phyloP scores from a whole-genome alignment of 441 rosid genomes.

The Corymbia calophylla region DNA sequence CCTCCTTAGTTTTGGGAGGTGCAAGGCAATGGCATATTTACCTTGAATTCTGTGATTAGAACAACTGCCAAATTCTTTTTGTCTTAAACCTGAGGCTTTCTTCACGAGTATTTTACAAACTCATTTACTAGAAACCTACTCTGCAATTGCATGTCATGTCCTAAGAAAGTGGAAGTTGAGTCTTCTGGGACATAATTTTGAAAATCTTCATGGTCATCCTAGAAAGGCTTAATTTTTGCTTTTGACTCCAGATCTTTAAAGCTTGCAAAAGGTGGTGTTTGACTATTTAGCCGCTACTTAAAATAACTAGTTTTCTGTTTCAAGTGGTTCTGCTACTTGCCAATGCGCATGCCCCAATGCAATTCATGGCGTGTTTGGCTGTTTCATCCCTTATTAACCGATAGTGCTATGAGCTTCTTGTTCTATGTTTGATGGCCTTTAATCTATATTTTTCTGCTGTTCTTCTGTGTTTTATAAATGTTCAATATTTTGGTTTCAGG shows the following conservation, averaged over 20 bases:
- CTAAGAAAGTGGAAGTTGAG: not conserved
- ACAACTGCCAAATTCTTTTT: not conserved
- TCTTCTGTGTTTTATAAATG: not conserved
- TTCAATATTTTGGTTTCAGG: not conserved
- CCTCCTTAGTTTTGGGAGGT: not conserved
- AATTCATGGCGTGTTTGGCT: not conserved
- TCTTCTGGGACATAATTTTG: not conserved
- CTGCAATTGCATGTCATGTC: not conserved
- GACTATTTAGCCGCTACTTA: not conserved
- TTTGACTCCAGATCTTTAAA: not conserved
- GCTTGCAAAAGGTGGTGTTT: not conserved
- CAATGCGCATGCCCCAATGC: not conserved
- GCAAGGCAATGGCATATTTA: not conserved
- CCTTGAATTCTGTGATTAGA: not conserved
- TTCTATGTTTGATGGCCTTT: not conserved
- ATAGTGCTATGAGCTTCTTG: not conserved
- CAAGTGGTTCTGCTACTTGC: not conserved
- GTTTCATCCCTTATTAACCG: not conserved
- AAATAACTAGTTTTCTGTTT: not conserved
- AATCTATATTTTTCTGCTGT: not conserved
- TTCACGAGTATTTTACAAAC: not conserved
- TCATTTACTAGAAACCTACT: not conserved
- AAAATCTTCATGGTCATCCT: not conserved
- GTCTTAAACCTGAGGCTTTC: not conserved
- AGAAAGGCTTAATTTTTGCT: not conserved